phyloP scores from a whole-genome alignment of 306 rosid species.

The Lotus japonicus region DNA sequence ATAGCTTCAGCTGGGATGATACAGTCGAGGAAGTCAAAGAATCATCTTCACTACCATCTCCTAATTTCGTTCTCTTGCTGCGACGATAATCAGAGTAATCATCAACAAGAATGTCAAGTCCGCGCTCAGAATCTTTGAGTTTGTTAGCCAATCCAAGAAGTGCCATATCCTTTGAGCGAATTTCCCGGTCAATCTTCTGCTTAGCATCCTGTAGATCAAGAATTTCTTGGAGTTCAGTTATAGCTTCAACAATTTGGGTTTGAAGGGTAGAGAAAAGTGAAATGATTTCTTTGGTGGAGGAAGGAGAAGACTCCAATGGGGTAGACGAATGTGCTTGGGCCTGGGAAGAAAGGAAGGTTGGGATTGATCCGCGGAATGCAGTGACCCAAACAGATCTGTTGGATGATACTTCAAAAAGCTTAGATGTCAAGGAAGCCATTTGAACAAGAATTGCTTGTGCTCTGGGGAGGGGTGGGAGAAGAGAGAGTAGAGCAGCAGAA shows the following conservation, averaged over 20 bases:
- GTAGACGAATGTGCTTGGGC: slow-evolving; percentile 28
- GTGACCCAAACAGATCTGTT: slow-evolving; percentile 66
- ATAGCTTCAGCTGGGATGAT: slow-evolving; percentile 52
- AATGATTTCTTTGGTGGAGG: slow-evolving; percentile 65
- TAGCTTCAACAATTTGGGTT: slow-evolving; percentile 79
- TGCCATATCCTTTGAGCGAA: slow-evolving; percentile 47
- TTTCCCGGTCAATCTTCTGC: slow-evolving; percentile 62
- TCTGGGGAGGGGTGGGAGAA: slow-evolving; percentile 84
- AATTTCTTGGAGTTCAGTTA: slow-evolving; percentile 88
- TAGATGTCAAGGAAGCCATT: slow-evolving; percentile 73
- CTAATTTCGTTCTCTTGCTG: slow-evolving; percentile 46
- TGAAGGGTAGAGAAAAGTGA: slow-evolving; percentile 60
- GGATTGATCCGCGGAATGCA: slow-evolving; percentile 70
- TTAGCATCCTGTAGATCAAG: slow-evolving; percentile 78
- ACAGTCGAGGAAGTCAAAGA: slow-evolving; percentile 50
- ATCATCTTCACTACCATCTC: slow-evolving; percentile 42
- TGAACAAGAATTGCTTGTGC: slow-evolving; percentile 81
- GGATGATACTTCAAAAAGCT: slow-evolving; percentile 73
- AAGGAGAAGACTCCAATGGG: slow-evolving; percentile 42
- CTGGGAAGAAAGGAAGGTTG: slow-evolving; percentile 69
- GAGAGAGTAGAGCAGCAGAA: slow-evolving; percentile 57
- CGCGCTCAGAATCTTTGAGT: slow-evolving; percentile 74
- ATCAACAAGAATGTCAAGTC: slow-evolving; percentile 75
- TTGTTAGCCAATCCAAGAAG: slow-evolving; percentile 71
- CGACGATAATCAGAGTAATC: slow-evolving; percentile 74